These are phyloP conservation scores for Fraxinus paxiana DNA, from an alignment of 305 asterid genomes.

Conservation along the genomic window DNA sequence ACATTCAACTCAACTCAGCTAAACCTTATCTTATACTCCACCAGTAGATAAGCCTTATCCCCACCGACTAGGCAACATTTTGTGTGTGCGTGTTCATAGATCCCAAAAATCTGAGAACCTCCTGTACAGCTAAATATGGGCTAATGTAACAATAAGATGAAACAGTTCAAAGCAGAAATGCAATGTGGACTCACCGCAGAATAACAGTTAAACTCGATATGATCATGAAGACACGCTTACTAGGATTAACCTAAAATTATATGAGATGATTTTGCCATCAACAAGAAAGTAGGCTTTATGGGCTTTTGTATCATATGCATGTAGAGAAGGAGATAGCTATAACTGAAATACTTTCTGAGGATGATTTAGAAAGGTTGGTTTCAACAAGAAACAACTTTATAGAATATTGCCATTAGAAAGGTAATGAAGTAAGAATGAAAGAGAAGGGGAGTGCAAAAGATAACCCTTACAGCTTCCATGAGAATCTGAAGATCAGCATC, in stretches of 20 bases:
- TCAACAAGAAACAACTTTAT: not conserved
- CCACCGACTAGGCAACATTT: not conserved
- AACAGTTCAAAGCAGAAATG: not conserved
- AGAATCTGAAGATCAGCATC: slow-evolving; percentile 74
- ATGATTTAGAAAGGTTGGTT: not conserved
- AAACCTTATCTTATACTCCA: not conserved
- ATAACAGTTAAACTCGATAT: not conserved
- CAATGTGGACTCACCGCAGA: not conserved
- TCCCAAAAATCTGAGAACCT: not conserved
- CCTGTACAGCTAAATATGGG: not conserved
- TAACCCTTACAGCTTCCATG: slow-evolving; percentile 69
- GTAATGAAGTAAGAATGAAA: not conserved
- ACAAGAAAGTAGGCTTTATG: not conserved
- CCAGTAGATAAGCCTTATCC: not conserved
- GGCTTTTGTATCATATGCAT: not conserved
- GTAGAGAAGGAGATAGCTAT: not conserved
- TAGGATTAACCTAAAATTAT: not conserved
- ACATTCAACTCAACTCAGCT: not conserved
- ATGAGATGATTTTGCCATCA: not conserved
- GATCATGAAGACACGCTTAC: not conserved
- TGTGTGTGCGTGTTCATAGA: not conserved
- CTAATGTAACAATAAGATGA: not conserved
- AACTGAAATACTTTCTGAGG: not conserved
- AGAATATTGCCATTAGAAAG: not conserved
- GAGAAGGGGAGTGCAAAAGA: not conserved